Evolutionary conservation across 768 basidiomycete species (phyloP), one percentile per base, ranked within the genome.

Genomic region (Trametes cubensis): DNA sequence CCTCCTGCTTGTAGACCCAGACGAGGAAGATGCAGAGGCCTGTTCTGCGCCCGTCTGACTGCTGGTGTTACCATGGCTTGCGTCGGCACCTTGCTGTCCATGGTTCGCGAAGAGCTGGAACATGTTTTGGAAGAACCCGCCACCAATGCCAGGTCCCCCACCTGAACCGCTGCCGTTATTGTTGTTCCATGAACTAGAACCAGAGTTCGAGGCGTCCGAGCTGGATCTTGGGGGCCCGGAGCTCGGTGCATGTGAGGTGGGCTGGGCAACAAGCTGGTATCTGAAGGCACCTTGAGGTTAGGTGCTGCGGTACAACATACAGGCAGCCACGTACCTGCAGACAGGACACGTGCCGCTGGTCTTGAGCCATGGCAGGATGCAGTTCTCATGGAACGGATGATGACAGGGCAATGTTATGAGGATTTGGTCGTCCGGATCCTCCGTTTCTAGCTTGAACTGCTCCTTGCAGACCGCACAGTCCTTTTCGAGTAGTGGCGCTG

Each of bases 381-480:
- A 97, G 26, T 86, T 84, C 66, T 89, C 83, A 70, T 97, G 95
- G 80, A 95, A 98, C 15, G 92, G 83, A 71, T 97, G 95, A 58
- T 85, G 84, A 81, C 95, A 97, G 6, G 94, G 94, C 25, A 97
- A 80, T 2, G 87, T 88, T n/a, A 93, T 78, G 28, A 94, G 81
- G 39, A 91, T 74, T 65, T 90, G 88, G 61, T 92, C 90, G 53
- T 87, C 88, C 2, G 88, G 85, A 68, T 91, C 86, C 59, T 91
- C 89, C 4, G 87, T 83, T 44, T 78, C 76, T 18, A 89, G 73
- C 46, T 81, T 81, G 73, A 92, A 92, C 55, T 88, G 86, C 34
- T 96, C 94, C 76, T 96, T 94, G 77, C 95, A 98, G 23, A 98
- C 87, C 0, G 94, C 90, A 70, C 95, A 98, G 64, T 96, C 91